Conservation (phyloP, 108 stramenopile genomes). For the Aureococcus anophagefferens region DNA sequence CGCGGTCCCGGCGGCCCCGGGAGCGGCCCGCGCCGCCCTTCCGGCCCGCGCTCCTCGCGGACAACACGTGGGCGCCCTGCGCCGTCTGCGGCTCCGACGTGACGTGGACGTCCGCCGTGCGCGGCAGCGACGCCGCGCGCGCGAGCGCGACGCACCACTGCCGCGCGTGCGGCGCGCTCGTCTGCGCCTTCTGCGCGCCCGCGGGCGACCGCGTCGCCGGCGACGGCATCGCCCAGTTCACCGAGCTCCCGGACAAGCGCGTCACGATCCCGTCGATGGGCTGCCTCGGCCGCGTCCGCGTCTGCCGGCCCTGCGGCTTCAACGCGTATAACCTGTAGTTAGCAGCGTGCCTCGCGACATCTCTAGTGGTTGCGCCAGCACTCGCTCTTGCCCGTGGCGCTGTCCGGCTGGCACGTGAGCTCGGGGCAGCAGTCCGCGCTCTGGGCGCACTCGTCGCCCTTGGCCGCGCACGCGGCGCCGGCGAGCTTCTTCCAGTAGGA, state of each 20-base stretch:
- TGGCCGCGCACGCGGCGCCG: too few relatives aligned
- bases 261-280: slow-evolving; percentile 1
- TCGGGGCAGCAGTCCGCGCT: too few relatives aligned
- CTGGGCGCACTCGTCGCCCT: too few relatives aligned
- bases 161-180: slow-evolving; percentile 3
- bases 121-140: slow-evolving; percentile 7
- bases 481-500: too few relatives aligned
- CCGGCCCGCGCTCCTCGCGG: not conserved
- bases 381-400: too few relatives aligned
- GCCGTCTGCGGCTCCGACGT: slow-evolving; percentile 11
- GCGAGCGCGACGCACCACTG: slow-evolving; percentile 8
- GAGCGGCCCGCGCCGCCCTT: not conserved
- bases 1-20: not conserved
- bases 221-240: not conserved
- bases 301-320: slow-evolving; percentile 11
- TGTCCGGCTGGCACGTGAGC: too few relatives aligned
- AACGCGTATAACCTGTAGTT: not conserved
- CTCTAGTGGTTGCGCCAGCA: too few relatives aligned
- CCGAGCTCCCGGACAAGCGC: not conserved
- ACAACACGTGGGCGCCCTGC: not conserved
- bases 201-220: slow-evolving; percentile 4
- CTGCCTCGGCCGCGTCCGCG: slow-evolving; percentile 1
- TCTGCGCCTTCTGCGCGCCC: slow-evolving; percentile 11
- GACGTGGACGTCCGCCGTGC: slow-evolving; percentile 2
- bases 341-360: too few relatives aligned